Evolutionary conservation across 2,329 filamentous ascomycete genomes (phyloP).

Genomic region (Canariomyces notabilis): DNA sequence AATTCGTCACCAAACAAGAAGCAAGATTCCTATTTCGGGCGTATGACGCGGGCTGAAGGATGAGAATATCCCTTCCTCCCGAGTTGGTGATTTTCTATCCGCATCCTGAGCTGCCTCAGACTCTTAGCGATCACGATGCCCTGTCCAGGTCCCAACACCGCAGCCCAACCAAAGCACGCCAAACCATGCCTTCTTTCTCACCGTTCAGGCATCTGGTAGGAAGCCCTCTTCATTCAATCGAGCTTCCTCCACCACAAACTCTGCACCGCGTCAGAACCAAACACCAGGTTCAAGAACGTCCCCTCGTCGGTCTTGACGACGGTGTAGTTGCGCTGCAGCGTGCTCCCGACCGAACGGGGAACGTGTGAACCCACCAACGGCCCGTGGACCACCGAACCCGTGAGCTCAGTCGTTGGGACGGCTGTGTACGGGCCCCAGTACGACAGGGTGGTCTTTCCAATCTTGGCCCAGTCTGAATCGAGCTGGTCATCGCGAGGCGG

Average conservation of each 20-base stretch:
- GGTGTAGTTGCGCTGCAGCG: not conserved
- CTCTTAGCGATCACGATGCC: no score
- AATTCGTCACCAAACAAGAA: no score
- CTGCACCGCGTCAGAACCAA: not conserved
- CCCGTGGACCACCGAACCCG: not conserved
- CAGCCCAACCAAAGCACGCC: no score
- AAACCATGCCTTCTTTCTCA: no score
- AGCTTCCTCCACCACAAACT: not conserved
- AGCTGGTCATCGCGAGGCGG: not conserved
- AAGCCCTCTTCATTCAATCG: not conserved
- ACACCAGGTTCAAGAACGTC: not conserved
- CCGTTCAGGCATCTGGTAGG: no score
- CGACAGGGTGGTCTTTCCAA: not conserved
- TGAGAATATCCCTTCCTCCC: no score
- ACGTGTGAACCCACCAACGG: not conserved
- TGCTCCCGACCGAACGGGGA: not conserved
- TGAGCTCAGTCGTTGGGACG: not conserved
- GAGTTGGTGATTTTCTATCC: no score
- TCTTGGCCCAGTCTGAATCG: constrained; percentile 1
- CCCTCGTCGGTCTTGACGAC: not conserved
- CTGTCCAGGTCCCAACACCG: no score
- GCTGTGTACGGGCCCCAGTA: not conserved
- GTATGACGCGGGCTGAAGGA: no score
- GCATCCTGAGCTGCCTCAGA: no score
- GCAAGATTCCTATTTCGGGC: no score